phyloP scores from a whole-genome alignment of 23 red algal species.

The Gracilaria gracilis region DNA sequence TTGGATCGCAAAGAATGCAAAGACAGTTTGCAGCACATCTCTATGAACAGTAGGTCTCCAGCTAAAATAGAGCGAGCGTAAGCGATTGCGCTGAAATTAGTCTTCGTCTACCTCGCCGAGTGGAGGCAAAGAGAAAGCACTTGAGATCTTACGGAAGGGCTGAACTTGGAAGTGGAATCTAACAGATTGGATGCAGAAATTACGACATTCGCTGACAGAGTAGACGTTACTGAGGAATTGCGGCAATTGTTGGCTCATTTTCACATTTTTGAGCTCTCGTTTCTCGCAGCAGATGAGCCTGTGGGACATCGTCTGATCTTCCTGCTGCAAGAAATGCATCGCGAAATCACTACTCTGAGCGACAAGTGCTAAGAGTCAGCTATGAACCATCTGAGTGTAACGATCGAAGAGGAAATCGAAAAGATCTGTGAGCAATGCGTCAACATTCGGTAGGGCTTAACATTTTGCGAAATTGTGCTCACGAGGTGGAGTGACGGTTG shows the following conservation, averaged over 20 bases:
- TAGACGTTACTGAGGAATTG: slow-evolving; percentile 84
- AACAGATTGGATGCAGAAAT: slow-evolving; percentile 74
- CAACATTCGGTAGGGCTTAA: slow-evolving; percentile 70
- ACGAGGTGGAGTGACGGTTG: not conserved
- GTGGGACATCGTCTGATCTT: slow-evolving; percentile 79
- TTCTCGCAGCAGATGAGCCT: slow-evolving; percentile 60
- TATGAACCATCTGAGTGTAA: slow-evolving; percentile 60
- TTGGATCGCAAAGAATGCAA: no score
- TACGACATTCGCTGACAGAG: slow-evolving; percentile 66
- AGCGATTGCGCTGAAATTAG: no score
- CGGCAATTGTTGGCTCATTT: slow-evolving; percentile 75
- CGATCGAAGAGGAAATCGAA: slow-evolving; percentile 89
- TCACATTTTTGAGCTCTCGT: slow-evolving; percentile 75
- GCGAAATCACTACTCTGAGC: slow-evolving; percentile 76
- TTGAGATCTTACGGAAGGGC: slow-evolving; percentile 49
- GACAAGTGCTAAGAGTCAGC: slow-evolving; percentile 71
- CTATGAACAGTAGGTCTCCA: no score
- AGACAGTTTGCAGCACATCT: no score
- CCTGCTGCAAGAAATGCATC: slow-evolving; percentile 84
- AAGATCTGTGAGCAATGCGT: slow-evolving; percentile 88
- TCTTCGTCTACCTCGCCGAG: slow-evolving; percentile 39
- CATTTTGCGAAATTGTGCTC: slow-evolving; percentile 9
- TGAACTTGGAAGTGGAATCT: slow-evolving; percentile 11
- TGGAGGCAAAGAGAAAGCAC: slow-evolving; percentile 52
- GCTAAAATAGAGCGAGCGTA: no score